Evolutionary conservation across 116 monocot genomes (phyloP), one percentile per base, ranked within the genome.

Genomic region (Posidonia oceanica): DNA sequence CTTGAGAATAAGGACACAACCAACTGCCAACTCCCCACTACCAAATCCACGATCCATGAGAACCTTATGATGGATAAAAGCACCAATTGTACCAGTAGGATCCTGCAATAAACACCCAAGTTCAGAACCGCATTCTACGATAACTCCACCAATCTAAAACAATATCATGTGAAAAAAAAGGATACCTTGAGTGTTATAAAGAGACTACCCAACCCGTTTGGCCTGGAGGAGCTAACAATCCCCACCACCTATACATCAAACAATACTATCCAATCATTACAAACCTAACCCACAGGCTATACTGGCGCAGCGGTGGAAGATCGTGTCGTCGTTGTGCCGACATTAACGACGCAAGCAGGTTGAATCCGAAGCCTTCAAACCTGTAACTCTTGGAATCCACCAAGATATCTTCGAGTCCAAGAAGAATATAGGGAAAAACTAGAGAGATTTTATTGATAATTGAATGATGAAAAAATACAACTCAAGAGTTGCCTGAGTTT

Each of bases 151-250:
- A 20, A 20, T 61, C 3, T n/a, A 67, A 44, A 23, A 41, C 15
- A 73, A 7, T 39, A 16, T 14, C 38, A 52, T 5, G 17, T 13
- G 48, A 1, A 48, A 48, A 48, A 51, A 13, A 20, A 6, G 15
- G 16, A 8, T 76, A 88, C 91, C 86, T 95, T 95, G 21, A 95
- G 79, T 29, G 81, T 83, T 36, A 88, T 54, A 48, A 83, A 82
- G 39, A 88, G 71, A 79, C 86, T 86, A 17, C 95, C 88, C 8
- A 86, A 69, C 41, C 91, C 91, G 66, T 95, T 95, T 37, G 83
- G 81, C 14, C 53, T 77, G 66, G 86, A 86, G 6, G 86, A 84
- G 52, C 76, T 91, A 7, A 95, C 80, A 58, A 95, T 73, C 22
- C 86, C 95, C 18, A 83, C 75, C 37, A 95, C 82, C 95, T 95